phyloP scores from a whole-genome alignment of 805 yeast genomes.

The Saccharomycopsis babjevae region DNA sequence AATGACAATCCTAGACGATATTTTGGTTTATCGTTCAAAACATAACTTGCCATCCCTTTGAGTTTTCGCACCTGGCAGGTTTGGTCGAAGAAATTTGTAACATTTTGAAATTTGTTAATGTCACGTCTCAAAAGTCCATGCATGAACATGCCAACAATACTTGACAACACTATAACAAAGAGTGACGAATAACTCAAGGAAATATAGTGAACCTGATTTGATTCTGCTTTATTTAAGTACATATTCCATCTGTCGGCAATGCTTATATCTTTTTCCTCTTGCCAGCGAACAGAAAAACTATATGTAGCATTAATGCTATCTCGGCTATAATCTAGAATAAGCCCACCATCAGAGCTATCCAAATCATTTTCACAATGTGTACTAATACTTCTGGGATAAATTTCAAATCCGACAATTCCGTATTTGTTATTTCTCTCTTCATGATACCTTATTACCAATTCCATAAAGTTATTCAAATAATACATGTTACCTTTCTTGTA shows the following conservation, averaged over 20 bases:
- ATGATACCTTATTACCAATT: slow-evolving; percentile 70
- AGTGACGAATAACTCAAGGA: slow-evolving; percentile 65
- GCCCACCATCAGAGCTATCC: slow-evolving; percentile 36
- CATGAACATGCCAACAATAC: slow-evolving; percentile 43
- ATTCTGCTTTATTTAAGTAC: slow-evolving; percentile 48
- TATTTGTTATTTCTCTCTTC: slow-evolving; percentile 27
- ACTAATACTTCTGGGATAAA: slow-evolving; percentile 72
- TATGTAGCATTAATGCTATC: slow-evolving; percentile 43
- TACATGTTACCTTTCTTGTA: slow-evolving; percentile 49
- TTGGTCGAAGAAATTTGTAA: slow-evolving; percentile 8
- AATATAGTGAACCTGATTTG: slow-evolving; percentile 62
- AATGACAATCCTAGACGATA: slow-evolving; percentile 41
- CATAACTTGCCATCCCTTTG: slow-evolving; percentile 29
- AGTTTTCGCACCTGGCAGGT: not conserved
- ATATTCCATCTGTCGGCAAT: slow-evolving; percentile 68
- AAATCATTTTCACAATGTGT: slow-evolving; percentile 44
- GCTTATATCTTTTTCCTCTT: slow-evolving; percentile 60
- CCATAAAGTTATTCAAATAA: slow-evolving; percentile 68
- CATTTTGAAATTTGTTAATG: slow-evolving; percentile 19
- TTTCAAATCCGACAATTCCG: slow-evolving; percentile 81
- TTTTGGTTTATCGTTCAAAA: slow-evolving; percentile 39
- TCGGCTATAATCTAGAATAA: not conserved
- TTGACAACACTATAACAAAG: slow-evolving; percentile 48
- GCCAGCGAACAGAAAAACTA: slow-evolving; percentile 82
- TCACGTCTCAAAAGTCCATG: slow-evolving; percentile 27